phyloP scores from a whole-genome alignment of 2,329 filamentous ascomycete species.

The Cercospora sesami region DNA sequence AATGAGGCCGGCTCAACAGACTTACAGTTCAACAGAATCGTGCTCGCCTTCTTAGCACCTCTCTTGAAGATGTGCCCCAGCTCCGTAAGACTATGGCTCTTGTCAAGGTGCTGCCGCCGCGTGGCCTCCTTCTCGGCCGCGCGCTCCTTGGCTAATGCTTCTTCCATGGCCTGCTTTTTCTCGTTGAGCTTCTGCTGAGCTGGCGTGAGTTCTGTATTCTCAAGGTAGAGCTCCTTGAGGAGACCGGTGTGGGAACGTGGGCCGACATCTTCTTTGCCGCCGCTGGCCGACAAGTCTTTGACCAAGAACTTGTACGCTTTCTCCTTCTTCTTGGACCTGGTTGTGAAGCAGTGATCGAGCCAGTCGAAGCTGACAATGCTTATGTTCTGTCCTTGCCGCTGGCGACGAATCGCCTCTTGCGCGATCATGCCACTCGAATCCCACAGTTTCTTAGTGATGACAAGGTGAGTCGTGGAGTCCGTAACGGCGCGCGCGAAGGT shows the following conservation, averaged over 20 bases:
- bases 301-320: conserved; percentile 18
- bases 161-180: conserved; percentile 37
- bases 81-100: conserved; percentile 24
- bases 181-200: conserved; percentile 30
- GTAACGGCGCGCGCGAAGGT: conserved; percentile 54
- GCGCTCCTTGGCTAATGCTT: conserved; percentile 21
- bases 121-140: conserved; percentile 9
- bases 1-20: conserved; percentile 18
- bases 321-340: conserved; percentile 30
- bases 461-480: conserved; percentile 66
- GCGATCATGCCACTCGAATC: conserved; percentile 16
- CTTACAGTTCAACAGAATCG: conserved; percentile 41
- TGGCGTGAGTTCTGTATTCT: conserved; percentile 31
- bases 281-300: conserved; percentile 8
- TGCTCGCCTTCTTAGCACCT: conserved; percentile 32
- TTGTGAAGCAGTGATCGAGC: conserved; percentile 52
- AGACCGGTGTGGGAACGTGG: conserved; percentile 31
- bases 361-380: conserved; percentile 47
- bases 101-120: conserved; percentile 27
- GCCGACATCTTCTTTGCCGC: conserved; percentile 36
- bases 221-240: conserved; percentile 41
- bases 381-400: conserved; percentile 22
- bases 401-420: conserved; percentile 17
- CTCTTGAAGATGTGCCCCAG: conserved; percentile 29
- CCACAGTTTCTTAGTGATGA: conserved; percentile 65